Evolutionary conservation across 2,329 filamentous ascomycete species (phyloP).

Genomic region (Macrophomina pseudophaseolina): DNA sequence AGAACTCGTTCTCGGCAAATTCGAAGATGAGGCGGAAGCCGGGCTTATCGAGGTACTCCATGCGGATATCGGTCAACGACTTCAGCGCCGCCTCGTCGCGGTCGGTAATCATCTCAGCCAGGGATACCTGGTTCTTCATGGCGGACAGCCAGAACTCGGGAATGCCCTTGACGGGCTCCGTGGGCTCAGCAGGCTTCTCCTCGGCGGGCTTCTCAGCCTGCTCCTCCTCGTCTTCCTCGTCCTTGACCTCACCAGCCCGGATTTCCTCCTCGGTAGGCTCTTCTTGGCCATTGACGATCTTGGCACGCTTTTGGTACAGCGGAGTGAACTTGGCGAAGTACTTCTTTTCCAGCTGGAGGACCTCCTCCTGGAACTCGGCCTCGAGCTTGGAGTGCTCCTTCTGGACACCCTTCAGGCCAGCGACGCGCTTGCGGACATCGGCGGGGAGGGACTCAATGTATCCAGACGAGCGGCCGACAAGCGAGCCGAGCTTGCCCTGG

Average conservation of each 20-base stretch:
- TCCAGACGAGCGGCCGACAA: slow-evolving; percentile 93
- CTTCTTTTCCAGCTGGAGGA: slow-evolving; percentile 98
- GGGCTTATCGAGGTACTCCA: slow-evolving; percentile 98
- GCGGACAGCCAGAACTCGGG: slow-evolving; percentile 99
- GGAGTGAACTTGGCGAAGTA: slow-evolving; percentile 99
- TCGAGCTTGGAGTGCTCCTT: slow-evolving; percentile 99
- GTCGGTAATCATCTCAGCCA: slow-evolving; percentile 98
- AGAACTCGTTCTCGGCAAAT: slow-evolving; percentile 93
- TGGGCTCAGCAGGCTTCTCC: slow-evolving; percentile 64
- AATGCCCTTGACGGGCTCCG: slow-evolving; percentile 73
- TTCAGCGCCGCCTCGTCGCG: slow-evolving; percentile 94
- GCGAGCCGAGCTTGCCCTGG: slow-evolving; percentile 89
- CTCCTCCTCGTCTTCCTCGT: slow-evolving; percentile 67
- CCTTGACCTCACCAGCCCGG: slow-evolving; percentile 80
- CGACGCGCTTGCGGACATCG: slow-evolving; percentile 88
- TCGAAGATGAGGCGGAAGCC: slow-evolving; percentile 99
- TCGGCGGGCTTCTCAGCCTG: slow-evolving; percentile 55
- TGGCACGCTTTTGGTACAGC: slow-evolving; percentile 91
- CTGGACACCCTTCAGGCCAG: slow-evolving; percentile 95
- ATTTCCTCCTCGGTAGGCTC: slow-evolving; percentile 91
- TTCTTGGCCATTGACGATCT: slow-evolving; percentile 83
- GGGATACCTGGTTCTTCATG: slow-evolving; percentile 98
- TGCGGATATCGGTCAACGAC: slow-evolving; percentile 87
- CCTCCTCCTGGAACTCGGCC: slow-evolving; percentile 97
- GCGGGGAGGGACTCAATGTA: slow-evolving; percentile 96